Percentiles rank a stretch among this genome's conserved stretches.
These are phyloP conservation scores for Fusarium nisikadoi DNA, from an alignment of 2,329 filamentous ascomycete genomes.

Conservation along the genomic window DNA sequence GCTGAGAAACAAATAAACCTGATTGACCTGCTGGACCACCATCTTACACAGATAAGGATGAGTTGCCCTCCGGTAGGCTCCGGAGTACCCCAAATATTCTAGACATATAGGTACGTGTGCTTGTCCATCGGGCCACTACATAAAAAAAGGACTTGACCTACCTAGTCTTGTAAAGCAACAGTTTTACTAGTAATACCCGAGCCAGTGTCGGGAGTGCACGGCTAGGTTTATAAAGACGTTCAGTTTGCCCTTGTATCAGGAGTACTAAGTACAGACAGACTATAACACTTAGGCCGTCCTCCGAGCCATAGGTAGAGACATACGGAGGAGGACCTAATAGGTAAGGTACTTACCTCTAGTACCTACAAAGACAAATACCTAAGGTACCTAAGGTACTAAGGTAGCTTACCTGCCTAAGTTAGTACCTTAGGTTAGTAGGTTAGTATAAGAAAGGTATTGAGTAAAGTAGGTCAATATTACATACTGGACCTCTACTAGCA, in stretches of 20 bases:
- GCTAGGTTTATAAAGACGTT: background rate
- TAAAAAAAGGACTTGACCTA: background rate
- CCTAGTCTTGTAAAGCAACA: background rate
- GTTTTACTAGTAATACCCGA: background rate
- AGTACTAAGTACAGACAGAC: background rate
- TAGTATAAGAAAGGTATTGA: too few species aligned
- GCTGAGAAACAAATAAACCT: background rate
- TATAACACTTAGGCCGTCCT: slow-evolving; percentile 17
- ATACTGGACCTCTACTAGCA: background rate
- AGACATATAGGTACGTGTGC: background rate
- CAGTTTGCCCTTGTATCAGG: background rate
- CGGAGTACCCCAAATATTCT: background rate
- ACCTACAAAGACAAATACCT: too few species aligned
- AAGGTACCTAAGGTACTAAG: too few species aligned
- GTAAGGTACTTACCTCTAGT: too few species aligned
- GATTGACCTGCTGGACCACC: background rate
- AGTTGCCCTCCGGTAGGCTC: background rate
- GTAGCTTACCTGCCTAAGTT: too few species aligned
- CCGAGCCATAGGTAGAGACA: background rate
- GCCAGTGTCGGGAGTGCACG: background rate
- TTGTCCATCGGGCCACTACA: background rate
- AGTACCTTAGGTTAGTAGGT: too few species aligned
- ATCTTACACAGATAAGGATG: background rate
- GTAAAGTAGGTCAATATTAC: background rate
- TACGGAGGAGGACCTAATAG: background rate